Percentiles rank a stretch among this genome's conserved stretches.
Evolutionary conservation across 2,329 filamentous ascomycete species (phyloP).

Genomic region (Pseudopyrenochaeta lycopersici): DNA sequence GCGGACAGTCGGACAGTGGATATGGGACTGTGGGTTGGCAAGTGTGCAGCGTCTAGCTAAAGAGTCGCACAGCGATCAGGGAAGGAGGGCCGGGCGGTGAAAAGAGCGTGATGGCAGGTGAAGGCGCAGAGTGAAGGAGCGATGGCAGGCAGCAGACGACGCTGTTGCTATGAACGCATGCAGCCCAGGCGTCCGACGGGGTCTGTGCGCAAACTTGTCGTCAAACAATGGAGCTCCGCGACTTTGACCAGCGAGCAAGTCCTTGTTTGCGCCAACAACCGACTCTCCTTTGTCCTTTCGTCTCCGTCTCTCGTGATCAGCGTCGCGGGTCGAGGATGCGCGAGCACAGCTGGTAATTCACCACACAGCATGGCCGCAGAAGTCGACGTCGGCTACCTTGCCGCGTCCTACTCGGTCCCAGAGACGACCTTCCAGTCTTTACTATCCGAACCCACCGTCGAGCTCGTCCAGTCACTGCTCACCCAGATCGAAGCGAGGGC

Average conservation of each 20-base stretch:
- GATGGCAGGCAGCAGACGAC: neutral
- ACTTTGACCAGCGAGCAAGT: slow-evolving; percentile 14
- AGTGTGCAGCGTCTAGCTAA: slow-evolving; percentile 43
- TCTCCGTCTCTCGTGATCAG: slow-evolving; percentile 6
- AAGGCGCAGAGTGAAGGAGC: slow-evolving; percentile 7
- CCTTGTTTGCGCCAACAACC: slow-evolving; percentile 26
- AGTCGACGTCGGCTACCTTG: slow-evolving; percentile 77
- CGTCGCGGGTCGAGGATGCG: slow-evolving; percentile 30
- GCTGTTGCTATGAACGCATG: slow-evolving; percentile 25
- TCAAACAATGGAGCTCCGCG: slow-evolving; percentile 35
- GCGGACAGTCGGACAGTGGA: slow-evolving; percentile 1
- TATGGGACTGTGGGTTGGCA: neutral
- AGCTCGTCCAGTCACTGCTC: slow-evolving; percentile 80
- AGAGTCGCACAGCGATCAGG: slow-evolving; percentile 37
- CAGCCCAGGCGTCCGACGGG: slow-evolving; percentile 14
- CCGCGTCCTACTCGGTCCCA: slow-evolving; percentile 74
- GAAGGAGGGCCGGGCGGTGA: neutral
- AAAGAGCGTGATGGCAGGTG: slow-evolving; percentile 10
- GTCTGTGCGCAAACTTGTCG: slow-evolving; percentile 17
- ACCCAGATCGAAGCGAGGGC: slow-evolving; percentile 79
- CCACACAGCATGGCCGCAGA: slow-evolving; percentile 58
- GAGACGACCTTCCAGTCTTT: slow-evolving; percentile 69
- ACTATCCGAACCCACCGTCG: slow-evolving; percentile 75
- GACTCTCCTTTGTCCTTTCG: slow-evolving; percentile 36
- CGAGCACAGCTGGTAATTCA: slow-evolving; percentile 20